Conservation (phyloP, 805 yeast species). For the Candida succiphila region DNA sequence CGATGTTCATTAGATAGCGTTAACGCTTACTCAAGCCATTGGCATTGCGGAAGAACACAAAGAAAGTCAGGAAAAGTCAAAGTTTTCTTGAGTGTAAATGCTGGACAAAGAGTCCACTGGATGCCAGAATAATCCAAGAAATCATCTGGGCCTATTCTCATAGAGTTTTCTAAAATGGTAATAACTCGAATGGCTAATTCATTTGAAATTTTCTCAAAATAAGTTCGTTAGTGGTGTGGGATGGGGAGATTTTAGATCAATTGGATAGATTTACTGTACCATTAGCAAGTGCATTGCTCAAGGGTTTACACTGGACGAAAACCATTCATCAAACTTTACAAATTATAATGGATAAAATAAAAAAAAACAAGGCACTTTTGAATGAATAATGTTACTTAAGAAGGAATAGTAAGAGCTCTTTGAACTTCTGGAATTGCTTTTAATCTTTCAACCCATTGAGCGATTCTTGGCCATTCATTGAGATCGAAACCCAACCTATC, state of each 20-base stretch:
- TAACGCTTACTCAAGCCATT: slow-evolving; percentile 18
- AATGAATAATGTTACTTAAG: not conserved
- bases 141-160: slow-evolving; percentile 37
- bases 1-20: slow-evolving; percentile 15
- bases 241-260: slow-evolving; percentile 25
- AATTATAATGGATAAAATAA: too few relatives aligned
- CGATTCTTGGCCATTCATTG: slow-evolving; percentile 27
- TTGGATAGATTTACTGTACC: slow-evolving; percentile 27
- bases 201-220: slow-evolving; percentile 28
- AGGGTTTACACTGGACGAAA: slow-evolving; percentile 29
- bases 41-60: slow-evolving; percentile 7
- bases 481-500: slow-evolving; percentile 8
- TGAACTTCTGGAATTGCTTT: slow-evolving; percentile 22
- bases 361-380: too few relatives aligned
- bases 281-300: slow-evolving; percentile 23
- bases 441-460: slow-evolving; percentile 30
- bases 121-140: slow-evolving; percentile 40
- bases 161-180: not conserved
- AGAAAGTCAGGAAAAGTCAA: slow-evolving; percentile 21
- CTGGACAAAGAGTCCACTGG: slow-evolving; percentile 28
- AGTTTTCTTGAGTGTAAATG: slow-evolving; percentile 49
- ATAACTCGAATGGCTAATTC: slow-evolving; percentile 19
- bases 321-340: too few relatives aligned
- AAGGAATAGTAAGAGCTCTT: slow-evolving; percentile 18
- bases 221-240: slow-evolving; percentile 9